Evolutionary conservation across 805 yeast genomes (phyloP), one percentile per base, ranked within the genome.

Genomic region (Sungouiozyma ichnusensis): DNA sequence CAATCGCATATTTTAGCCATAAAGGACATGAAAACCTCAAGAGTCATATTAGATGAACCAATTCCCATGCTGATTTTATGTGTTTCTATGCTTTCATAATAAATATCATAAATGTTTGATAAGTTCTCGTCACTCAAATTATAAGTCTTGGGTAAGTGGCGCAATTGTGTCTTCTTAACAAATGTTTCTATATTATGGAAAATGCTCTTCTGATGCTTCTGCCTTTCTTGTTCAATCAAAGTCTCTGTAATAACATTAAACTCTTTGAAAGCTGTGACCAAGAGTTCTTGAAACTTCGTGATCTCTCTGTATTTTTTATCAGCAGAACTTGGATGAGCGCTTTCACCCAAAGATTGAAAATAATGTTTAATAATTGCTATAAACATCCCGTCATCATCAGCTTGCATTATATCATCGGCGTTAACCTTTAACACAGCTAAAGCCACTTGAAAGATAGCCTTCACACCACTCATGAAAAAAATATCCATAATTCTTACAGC

Each of bases 401-500:
- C 79, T 43, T 73, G 69, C 37, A 92, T 62, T 6, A 92, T 66
- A 46, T 76, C 81, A 50, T 87, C 96, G 1, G 95, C 96, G 52
- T 88, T 90, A 19, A 90, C 71, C 49, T 87, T 77, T 38, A 92
- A 64, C n/a, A 92, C 76, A 0, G 97, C 98, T 45, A 92, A 66
- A 0, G 95, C 94, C 6, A 92, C 88, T 63, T 92, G 97, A 58
- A 92, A 94, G 18, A 92, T 66, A 0, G 92, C 81, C 49, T 79
- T 79, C 2, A 95, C 79, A 1, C 99, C 99, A 60, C 87, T 87
- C 43, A 85, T 69, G 60, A 92, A 83, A 56, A 92, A 81, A 17
- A 87, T 81, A 61, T 92, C 99, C 54, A 90, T 72, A 37, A 92
- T 83, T 59, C 97, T 70, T 54, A 87, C 85, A 2, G 98, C 96